Evolutionary conservation across 2,329 filamentous ascomycete species (phyloP).

Genomic region (Scedosporium boydii): DNA sequence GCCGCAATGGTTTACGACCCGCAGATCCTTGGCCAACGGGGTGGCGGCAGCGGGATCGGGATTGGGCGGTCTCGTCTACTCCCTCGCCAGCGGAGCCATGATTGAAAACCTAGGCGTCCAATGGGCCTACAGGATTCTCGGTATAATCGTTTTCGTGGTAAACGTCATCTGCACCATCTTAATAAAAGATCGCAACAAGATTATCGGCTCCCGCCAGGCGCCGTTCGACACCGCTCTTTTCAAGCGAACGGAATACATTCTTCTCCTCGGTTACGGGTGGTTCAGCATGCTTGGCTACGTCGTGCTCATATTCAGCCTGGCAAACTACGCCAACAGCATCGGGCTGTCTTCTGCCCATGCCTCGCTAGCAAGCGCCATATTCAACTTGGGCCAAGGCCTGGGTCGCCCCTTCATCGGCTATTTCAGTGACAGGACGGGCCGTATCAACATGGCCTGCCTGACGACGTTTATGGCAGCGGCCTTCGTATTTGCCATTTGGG

Average conservation of each 20-base stretch:
- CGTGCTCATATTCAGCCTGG: constrained; percentile 66
- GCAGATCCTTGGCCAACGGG: constrained; percentile 60
- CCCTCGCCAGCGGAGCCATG: constrained; percentile 58
- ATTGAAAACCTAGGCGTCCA: constrained; percentile 52
- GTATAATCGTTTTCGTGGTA: constrained; percentile 52
- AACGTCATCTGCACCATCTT: constrained; percentile 55
- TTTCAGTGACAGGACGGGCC: constrained; percentile 59
- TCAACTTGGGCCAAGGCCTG: constrained; percentile 58
- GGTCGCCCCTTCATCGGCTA: constrained; percentile 65
- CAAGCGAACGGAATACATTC: constrained; percentile 49
- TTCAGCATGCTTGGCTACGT: constrained; percentile 67
- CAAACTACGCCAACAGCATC: constrained; percentile 61
- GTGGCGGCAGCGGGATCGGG: constrained; percentile 61
- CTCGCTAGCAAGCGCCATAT: constrained; percentile 60
- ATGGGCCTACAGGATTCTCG: constrained; percentile 60
- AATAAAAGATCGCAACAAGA: constrained; percentile 62
- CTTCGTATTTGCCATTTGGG: constrained; percentile 63
- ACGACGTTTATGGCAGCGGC: constrained; percentile 57
- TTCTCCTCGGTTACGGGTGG: constrained; percentile 58
- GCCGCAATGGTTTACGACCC: constrained; percentile 65
- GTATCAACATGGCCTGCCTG: constrained; percentile 61
- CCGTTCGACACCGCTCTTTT: constrained; percentile 59
- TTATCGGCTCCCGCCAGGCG: constrained; percentile 55
- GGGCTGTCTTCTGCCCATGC: constrained; percentile 60
- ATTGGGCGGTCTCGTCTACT: constrained; percentile 64